These are phyloP conservation scores for Geranium brycei DNA, from an alignment of 345 rosid species.

Conservation along the genomic window DNA sequence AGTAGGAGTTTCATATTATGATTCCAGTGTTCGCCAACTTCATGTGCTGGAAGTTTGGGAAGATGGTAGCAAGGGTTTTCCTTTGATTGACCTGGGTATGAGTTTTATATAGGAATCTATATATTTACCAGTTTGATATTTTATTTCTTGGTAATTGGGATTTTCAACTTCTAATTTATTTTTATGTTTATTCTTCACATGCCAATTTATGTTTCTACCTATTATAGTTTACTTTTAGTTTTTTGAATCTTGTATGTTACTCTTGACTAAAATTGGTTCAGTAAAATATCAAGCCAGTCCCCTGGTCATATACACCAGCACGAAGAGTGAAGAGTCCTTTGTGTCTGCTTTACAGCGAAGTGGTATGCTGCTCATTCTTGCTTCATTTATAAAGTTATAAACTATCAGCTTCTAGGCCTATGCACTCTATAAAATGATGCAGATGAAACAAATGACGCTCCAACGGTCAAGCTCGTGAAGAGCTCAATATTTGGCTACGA, in stretches of 20 bases:
- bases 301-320: conserved; percentile 63
- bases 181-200: neutral
- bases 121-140: neutral
- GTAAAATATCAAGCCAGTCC: conserved; percentile 91
- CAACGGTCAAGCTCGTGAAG: conserved; percentile 63
- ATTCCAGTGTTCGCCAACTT: conserved; percentile 67
- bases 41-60: conserved; percentile 92
- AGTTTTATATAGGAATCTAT: conserved; percentile 4
- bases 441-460: conserved; percentile 55
- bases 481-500: conserved; percentile 93
- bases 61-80: conserved; percentile 60
- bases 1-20: conserved; percentile 84
- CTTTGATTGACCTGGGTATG: conserved; percentile 68
- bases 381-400: conserved; percentile 7
- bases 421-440: conserved; percentile 23
- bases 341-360: conserved; percentile 61
- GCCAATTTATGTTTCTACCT: neutral
- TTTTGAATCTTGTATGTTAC: neutral
- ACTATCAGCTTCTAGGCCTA: conserved; percentile 11
- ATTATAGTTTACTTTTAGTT: neutral
- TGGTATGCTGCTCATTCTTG: conserved; percentile 36
- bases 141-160: neutral
- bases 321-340: conserved; percentile 82
- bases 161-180: neutral
- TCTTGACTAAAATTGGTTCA: conserved; percentile 14